Percentiles rank a stretch among this genome's conserved stretches.
Conservation (phyloP, 345 rosid genomes). For the Kernera saxatilis region DNA sequence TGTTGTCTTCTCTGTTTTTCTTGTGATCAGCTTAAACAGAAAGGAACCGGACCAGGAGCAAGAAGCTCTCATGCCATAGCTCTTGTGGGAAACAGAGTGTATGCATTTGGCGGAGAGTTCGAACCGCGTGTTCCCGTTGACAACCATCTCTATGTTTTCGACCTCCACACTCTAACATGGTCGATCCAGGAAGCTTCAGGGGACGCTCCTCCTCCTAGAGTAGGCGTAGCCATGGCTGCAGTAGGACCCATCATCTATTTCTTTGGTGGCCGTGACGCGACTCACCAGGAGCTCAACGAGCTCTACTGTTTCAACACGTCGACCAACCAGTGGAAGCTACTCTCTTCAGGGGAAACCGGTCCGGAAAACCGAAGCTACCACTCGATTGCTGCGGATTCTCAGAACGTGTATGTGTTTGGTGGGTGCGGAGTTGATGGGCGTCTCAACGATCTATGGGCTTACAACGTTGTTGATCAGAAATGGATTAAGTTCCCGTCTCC, state of each 20-base stretch:
- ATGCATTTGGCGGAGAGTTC: conserved; percentile 82
- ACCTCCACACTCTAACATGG: conserved; percentile 59
- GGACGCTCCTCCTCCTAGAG: conserved; percentile 78
- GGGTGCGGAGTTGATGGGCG: conserved; percentile 79
- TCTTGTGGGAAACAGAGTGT: conserved; percentile 54
- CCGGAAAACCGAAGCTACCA: conserved; percentile 86
- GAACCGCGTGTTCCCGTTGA: conserved; percentile 84
- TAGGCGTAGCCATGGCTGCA: conserved; percentile 81
- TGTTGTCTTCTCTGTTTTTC: not conserved
- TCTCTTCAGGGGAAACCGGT: conserved; percentile 49
- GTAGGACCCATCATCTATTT: conserved; percentile 53
- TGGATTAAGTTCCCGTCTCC: conserved; percentile 57
- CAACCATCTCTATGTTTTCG: conserved; percentile 66
- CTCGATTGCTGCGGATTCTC: conserved; percentile 48
- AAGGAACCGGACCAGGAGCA: conserved; percentile 77
- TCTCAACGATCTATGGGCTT: conserved; percentile 84
- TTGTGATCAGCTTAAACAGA: conserved; percentile 56
- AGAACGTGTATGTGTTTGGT: conserved; percentile 64
- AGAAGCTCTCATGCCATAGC: conserved; percentile 90
- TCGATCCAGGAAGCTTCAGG: conserved; percentile 54
- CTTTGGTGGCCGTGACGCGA: conserved; percentile 72
- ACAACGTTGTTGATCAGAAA: conserved; percentile 47
- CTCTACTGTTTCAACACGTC: conserved; percentile 62
- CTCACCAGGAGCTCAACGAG: conserved; percentile 75
- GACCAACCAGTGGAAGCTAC: conserved; percentile 53